Base-by-base conservation (phyloP, 345 rosid genomes). In the Kandelia obovata region DNA sequence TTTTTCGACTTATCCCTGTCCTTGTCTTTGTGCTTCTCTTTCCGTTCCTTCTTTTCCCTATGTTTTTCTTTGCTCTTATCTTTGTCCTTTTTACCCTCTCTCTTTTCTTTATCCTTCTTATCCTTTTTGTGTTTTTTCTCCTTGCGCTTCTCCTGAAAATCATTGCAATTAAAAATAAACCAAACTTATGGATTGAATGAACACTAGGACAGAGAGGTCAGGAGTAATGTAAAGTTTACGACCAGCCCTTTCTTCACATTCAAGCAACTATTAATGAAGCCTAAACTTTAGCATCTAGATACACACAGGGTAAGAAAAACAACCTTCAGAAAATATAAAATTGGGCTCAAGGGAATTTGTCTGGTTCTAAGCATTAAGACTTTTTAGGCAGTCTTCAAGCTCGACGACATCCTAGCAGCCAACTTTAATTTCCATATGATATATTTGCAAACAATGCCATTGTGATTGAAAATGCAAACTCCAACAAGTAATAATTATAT, bases 81-180 rank as follows among this genome's bases (percentile, higher is more conserved):
- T 71, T 80, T 76, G 72, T 82, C 88, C 78, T 83, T 87, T 56
- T 72, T 85, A 66, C 82, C 89, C 65, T 80, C 80, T 64, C 81
- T 79, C 66, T 78, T 81, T 58, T 71, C 82, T 80, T 80, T 82
- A 37, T 80, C 86, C 63, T 73, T 85, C 61, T 65, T 82, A 60
- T 87, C 91, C 71, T 79, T 86, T 67, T 83, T 85, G 70, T 75
- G 81, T 35, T 72, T 87, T 78, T 82, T 85, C 75, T 85, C 89
- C 78, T 79, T 83, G 60, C 58, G 74, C 59, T 80, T 87, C 79
- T 82, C 89, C 92, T 87, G 83, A 53, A 53, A 58, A 73, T 26
- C 27, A 28, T 56, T 27, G 63, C 61, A 55, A n/a, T 55, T 25
- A 53, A 26, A 58, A 46, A 61, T 62, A 65, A 25, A 32, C 59